A percentile compares a stretch with the other conserved stretches of the same genome.
Evolutionary conservation across 73 alveolate genomes (phyloP).

Genomic region (Paramecium octaurelia): DNA sequence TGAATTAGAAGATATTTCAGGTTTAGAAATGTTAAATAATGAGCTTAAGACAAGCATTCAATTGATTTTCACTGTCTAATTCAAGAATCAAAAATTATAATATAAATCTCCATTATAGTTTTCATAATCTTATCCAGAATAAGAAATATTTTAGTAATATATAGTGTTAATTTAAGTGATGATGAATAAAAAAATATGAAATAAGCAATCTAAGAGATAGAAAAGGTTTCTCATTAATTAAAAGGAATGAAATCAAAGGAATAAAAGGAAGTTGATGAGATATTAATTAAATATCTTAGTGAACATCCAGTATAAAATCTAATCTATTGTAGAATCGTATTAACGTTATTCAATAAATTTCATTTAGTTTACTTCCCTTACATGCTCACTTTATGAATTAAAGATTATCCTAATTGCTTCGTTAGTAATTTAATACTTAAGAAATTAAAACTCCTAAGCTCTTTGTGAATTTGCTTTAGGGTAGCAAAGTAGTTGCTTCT

Average conservation of each 20-base stretch:
- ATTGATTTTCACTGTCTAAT: neutral
- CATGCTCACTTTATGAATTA: neutral
- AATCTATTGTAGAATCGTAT: neutral
- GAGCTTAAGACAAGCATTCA: neutral
- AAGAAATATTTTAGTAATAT: slow-evolving; percentile 41
- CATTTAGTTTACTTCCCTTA: neutral
- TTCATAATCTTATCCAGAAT: neutral
- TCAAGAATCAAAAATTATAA: neutral
- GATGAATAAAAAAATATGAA: slow-evolving; percentile 42
- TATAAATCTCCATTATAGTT: neutral
- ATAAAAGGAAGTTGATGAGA: slow-evolving; percentile 17
- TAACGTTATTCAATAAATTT: slow-evolving; percentile 20
- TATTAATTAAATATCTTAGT: neutral
- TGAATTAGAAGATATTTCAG: neutral
- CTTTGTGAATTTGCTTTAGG: slow-evolving; percentile 45
- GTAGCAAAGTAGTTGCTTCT: slow-evolving; percentile 54
- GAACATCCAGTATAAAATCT: neutral
- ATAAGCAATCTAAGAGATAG: slow-evolving; percentile 7
- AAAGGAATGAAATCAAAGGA: neutral
- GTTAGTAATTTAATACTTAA: neutral
- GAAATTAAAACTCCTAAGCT: slow-evolving; percentile 24
- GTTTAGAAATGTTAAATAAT: neutral
- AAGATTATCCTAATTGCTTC: neutral
- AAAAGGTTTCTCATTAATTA: neutral
- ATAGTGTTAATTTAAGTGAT: neutral